phyloP scores from a whole-genome alignment of 306 rosid genomes.

The Vigna unguiculata region DNA sequence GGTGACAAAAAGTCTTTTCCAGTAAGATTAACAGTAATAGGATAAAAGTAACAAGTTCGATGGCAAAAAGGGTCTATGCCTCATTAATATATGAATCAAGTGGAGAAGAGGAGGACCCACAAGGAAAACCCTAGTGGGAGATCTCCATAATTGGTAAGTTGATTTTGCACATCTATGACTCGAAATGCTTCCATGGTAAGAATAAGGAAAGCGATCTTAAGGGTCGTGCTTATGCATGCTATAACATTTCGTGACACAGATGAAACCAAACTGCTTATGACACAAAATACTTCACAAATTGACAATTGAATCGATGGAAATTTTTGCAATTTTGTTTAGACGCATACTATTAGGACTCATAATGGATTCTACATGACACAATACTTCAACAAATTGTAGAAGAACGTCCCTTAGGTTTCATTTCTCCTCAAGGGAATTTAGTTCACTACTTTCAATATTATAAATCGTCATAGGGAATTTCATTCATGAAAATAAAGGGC shows the following conservation, averaged over 20 bases:
- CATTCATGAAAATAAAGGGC: neutral
- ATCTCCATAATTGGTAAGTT: constrained; percentile 40
- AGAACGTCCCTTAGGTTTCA: constrained; percentile 54
- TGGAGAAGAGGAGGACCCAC: constrained; percentile 53
- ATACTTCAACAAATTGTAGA: neutral
- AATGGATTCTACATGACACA: neutral
- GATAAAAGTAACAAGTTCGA: constrained; percentile 38
- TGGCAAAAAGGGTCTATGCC: constrained; percentile 48
- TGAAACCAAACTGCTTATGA: neutral
- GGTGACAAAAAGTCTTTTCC: constrained; percentile 37
- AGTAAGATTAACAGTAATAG: constrained; percentile 34
- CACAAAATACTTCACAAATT: neutral
- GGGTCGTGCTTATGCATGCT: constrained; percentile 67
- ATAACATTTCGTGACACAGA: neutral
- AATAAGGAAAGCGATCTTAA: constrained; percentile 89
- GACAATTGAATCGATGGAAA: neutral
- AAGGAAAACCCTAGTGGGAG: constrained; percentile 79
- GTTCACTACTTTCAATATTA: constrained; percentile 66
- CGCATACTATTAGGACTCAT: neutral
- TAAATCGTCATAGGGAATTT: constrained; percentile 50
- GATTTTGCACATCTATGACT: constrained; percentile 84
- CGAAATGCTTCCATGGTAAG: constrained; percentile 76
- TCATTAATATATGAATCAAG: constrained; percentile 40
- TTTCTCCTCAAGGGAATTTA: constrained; percentile 57
- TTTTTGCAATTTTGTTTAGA: neutral